Base-by-base conservation (phyloP, 768 basidiomycete genomes). In the Suillus weaverae region DNA sequence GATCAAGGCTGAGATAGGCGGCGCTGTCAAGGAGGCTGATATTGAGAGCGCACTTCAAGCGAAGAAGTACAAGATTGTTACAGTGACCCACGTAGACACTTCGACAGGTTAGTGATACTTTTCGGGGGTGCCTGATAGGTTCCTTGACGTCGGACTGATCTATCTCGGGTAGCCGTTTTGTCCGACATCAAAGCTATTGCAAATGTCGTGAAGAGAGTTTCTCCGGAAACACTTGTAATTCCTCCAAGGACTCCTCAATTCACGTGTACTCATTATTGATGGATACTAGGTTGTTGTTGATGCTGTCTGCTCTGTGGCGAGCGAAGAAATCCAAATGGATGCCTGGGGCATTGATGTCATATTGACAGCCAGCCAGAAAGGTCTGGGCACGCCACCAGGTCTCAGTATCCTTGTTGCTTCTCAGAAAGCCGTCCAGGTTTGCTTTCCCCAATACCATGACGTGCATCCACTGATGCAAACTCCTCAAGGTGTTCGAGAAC, bases 21-120 rank as follows among this genome's bases (percentile, higher is more conserved):
- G 84, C n/a, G 84, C 86, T 4, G 91, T 94, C 22, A 78, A 83
- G 50, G 76, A 82, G 38, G 74, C 82, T 3, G 85, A 86, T 33
- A 77, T 96, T 43, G 88, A 89, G 69, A 74, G 81, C 3, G 92
- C 91, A 0, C 84, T 99, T 38, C 83, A 84, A 76, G 79, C 83
- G 66, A 92, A 92, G 77, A 88, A 87, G 70, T 97, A 93, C 84
- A 97, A 96, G 76, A 70, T 95, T 61, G 78, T 98, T 68, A 94
- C 95, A 6, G 86, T 99, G 72, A 98, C 97, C 1, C 97, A 99
- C 72, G 97, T 97, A 62, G 95, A 97, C 76, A 96, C 94, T 9
- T 95, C 90, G 5, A 94, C 92, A 53, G 88, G 89, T 83, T 60
- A 54, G 78, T 73, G n/a, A 36, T 43, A n/a, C 64, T 53, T 59